Conservation (phyloP, 2,329 filamentous ascomycete species). For the Thielaviopsis euricoi region DNA sequence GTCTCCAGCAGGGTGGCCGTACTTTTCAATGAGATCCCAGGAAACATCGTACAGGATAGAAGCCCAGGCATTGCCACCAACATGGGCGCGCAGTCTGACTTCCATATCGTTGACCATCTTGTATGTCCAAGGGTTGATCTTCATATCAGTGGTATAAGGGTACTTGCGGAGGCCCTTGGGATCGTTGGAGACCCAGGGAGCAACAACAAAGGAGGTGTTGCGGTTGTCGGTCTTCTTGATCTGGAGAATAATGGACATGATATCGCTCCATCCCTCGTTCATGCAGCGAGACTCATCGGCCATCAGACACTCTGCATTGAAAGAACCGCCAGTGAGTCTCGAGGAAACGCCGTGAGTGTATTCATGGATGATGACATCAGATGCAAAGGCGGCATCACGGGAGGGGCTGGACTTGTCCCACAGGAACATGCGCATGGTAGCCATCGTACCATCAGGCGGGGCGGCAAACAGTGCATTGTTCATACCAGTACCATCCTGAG, state of each 20-base stretch:
- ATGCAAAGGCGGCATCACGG: conserved; percentile 39
- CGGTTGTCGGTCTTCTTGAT: conserved; percentile 30
- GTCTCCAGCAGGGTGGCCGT: conserved; percentile 30
- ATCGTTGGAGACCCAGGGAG: conserved; percentile 30
- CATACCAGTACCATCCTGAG: conserved; percentile 35
- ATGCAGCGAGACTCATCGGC: conserved; percentile 34
- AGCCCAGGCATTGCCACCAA: conserved; percentile 35
- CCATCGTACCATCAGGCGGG: conserved; percentile 31
- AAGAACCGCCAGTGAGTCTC: conserved; percentile 40
- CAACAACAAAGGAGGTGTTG: conserved; percentile 29
- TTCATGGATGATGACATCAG: conserved; percentile 43
- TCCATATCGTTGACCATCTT: conserved; percentile 22
- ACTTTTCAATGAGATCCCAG: conserved; percentile 40
- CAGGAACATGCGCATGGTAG: conserved; percentile 43
- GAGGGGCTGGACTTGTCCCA: conserved; percentile 31
- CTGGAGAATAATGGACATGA: conserved; percentile 34
- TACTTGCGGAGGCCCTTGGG: conserved; percentile 30
- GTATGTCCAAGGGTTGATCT: conserved; percentile 35
- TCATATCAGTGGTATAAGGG: conserved; percentile 34
- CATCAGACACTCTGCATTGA: conserved; percentile 31
- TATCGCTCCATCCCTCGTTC: conserved; percentile 42
- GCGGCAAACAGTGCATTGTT: conserved; percentile 44
- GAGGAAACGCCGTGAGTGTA: conserved; percentile 39
- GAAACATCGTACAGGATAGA: conserved; percentile 37
- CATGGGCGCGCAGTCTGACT: conserved; percentile 24